These are phyloP conservation scores for Hsuehochloa calcarea DNA, from an alignment of 176 grass and related monocot species.

Conservation along the genomic window DNA sequence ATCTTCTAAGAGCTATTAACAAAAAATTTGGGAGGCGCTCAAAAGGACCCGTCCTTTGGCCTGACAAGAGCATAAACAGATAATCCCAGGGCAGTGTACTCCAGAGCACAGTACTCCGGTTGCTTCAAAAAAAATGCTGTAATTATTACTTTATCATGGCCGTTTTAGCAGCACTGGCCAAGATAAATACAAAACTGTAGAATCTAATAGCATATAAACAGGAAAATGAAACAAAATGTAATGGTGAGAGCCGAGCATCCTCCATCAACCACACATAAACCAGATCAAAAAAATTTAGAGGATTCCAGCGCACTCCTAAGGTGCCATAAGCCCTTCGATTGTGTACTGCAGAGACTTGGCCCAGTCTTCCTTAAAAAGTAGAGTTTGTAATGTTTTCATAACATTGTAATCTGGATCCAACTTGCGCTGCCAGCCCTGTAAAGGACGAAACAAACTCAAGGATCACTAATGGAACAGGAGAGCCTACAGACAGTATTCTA, in stretches of 20 bases:
- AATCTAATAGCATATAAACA: constrained; percentile 22
- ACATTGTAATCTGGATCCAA: constrained; percentile 96
- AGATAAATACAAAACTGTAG: constrained; percentile 14
- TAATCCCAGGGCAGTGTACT: not conserved
- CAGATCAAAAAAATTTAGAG: constrained; percentile 44
- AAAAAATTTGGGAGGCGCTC: constrained; percentile 8
- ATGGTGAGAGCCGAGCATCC: constrained; percentile 16
- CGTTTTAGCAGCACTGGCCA: constrained; percentile 31
- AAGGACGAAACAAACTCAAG: constrained; percentile 5
- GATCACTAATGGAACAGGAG: not conserved
- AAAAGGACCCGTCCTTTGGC: constrained; percentile 35
- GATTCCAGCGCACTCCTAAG: constrained; percentile 38
- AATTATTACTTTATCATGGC: constrained; percentile 43
- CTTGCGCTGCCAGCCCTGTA: constrained; percentile 96
- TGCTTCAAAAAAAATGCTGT: constrained; percentile 34
- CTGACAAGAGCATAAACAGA: constrained; percentile 8
- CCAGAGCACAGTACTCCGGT: constrained; percentile 19
- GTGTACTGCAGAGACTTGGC: constrained; percentile 85
- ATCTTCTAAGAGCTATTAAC: constrained; percentile 47
- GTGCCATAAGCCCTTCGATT: constrained; percentile 88
- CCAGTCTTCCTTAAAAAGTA: constrained; percentile 95
- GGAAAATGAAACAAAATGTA: constrained; percentile 20
- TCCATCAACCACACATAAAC: constrained; percentile 12
- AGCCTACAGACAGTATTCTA: not conserved
- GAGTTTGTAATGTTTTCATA: constrained; percentile 81